Base-by-base conservation (phyloP, 1,284 basidiomycete species). In the Takashimella koratensis region DNA sequence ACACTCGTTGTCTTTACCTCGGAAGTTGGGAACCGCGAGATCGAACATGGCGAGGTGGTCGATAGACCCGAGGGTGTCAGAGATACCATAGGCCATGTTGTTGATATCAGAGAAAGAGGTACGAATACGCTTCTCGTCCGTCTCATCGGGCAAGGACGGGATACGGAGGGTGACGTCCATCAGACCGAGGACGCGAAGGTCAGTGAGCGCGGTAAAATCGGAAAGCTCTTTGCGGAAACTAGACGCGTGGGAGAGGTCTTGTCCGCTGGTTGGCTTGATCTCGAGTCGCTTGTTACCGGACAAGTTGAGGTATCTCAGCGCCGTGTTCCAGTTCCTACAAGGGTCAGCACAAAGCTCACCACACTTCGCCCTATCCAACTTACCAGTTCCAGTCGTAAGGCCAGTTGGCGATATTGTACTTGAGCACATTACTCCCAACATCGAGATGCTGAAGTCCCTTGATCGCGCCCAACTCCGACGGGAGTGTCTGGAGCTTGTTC, bases 381-480 rank as follows among this genome's bases (percentile, higher is more conserved):
- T 60, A 93, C 96, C 96, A 99, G 75, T 99, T 98, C 95, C 95
- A 98, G 77, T 99, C 96, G 76, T 95, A 99, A 68, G 95, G 90
- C 87, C 87, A 95, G 70, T 98, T 99, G 66, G 92, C 89, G 63
- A 98, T 94, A 72, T 98, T 99, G 77, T 98, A 98, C 81, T 91
- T 94, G 75, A 99, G 81, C 49, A 86, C 77, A 72, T 99, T 99
- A 73, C 88, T 94, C 5, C 95, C 94, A 2, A 91, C 96, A 70
- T 99, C 96, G 57, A 99, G 80, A 24, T 88, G 84, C 57, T 82
- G 84, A 63, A 99, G 78, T 53, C 83, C 86, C 68, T 83, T 83
- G 60, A 98, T 81, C 68, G 90, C 89, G 30, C 86, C 87, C 43
- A 98, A 77, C 73, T 98, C 95, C 47, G 88, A 86, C 1, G 95